Base-by-base conservation (phyloP, 2,329 filamentous ascomycete genomes). In the Thielaviopsis musarum region DNA sequence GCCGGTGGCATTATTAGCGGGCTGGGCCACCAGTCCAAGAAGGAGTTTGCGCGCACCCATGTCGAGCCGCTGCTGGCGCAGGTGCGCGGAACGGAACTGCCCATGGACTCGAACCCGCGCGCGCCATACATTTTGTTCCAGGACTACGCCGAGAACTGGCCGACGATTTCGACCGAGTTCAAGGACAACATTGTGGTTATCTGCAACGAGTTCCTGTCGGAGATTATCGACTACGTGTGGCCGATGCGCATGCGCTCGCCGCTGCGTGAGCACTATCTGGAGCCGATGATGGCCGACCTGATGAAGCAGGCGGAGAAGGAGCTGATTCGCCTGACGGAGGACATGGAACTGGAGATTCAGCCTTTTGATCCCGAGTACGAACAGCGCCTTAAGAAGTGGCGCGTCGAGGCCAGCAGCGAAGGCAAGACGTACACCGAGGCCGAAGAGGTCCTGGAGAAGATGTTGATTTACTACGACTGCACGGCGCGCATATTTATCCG, bases 51-150 rank as follows among this genome's bases (percentile, higher is more conserved):
- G 1, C 69, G 70, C 45, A 69, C 70, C 28, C 74, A 78, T 60
- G 76, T 78, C 22, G 74, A 77, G 66, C 71, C 71, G 26, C 72
- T 78, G 0, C 69, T 78, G 1, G 69, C 70, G 51, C 76, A 78
- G 65, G 76, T 78, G 41, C 71, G 76, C 15, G 76, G 76, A 63
- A 77, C 77, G 51, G 76, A 78, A 60, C 71, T 78, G 56, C 76
- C 76, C 0, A 75, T 77, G 58, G 76, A 78, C 63, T 74, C 75
- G 0, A 78, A 78, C 64, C 76, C 76, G 0, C 71, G 76, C 30
- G 76, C 76, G 0, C 75, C 76, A 2, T 78, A 78, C 66, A 78
- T 78, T 65, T 70, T 78, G 13, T 78, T 78, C 67, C 75, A 78
- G 59, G 75, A 75, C 61, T 78, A 77, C 64, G 77, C 74, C 1